These are phyloP conservation scores for Ceriops tagal DNA, from an alignment of 345 rosid genomes.

Conservation along the genomic window DNA sequence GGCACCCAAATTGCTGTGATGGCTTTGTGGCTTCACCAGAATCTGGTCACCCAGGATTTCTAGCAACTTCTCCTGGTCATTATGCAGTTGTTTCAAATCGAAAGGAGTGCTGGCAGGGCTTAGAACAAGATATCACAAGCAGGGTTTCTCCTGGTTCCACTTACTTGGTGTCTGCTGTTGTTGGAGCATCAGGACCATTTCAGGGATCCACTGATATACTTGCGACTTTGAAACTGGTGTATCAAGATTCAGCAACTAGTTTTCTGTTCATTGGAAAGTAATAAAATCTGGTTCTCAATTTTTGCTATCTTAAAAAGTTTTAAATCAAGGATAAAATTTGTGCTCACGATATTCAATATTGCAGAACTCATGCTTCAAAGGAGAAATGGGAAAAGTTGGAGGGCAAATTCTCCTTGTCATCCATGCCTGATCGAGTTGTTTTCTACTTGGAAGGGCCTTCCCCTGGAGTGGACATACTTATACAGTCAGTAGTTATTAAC, in stretches of 20 bases:
- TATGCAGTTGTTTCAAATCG: constrained; percentile 78
- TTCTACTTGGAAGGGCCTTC: constrained; percentile 93
- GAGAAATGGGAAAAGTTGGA: constrained; percentile 70
- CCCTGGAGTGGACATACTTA: constrained; percentile 72
- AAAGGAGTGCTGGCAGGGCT: constrained; percentile 87
- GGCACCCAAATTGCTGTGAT: constrained; percentile 75
- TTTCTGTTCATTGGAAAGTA: constrained; percentile 77
- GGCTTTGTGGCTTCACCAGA: constrained; percentile 54
- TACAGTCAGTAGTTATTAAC: constrained; percentile 60
- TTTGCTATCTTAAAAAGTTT: background rate
- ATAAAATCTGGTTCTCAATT: constrained; percentile 21
- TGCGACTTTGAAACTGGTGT: constrained; percentile 76
- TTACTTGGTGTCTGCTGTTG: constrained; percentile 62
- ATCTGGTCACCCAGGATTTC: constrained; percentile 32
- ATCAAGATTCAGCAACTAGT: constrained; percentile 43
- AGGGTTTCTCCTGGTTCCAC: constrained; percentile 50
- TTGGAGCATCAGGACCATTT: constrained; percentile 66
- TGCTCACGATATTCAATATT: constrained; percentile 5
- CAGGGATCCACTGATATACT: constrained; percentile 54
- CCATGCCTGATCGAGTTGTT: constrained; percentile 55
- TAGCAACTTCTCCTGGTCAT: constrained; percentile 30
- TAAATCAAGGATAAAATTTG: background rate
- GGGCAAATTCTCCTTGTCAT: constrained; percentile 66
- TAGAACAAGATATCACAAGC: constrained; percentile 84
- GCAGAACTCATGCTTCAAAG: constrained; percentile 65